Evolutionary conservation across 164 flowering plant species (phyloP).

Genomic region (Nymphaea colorata): DNA sequence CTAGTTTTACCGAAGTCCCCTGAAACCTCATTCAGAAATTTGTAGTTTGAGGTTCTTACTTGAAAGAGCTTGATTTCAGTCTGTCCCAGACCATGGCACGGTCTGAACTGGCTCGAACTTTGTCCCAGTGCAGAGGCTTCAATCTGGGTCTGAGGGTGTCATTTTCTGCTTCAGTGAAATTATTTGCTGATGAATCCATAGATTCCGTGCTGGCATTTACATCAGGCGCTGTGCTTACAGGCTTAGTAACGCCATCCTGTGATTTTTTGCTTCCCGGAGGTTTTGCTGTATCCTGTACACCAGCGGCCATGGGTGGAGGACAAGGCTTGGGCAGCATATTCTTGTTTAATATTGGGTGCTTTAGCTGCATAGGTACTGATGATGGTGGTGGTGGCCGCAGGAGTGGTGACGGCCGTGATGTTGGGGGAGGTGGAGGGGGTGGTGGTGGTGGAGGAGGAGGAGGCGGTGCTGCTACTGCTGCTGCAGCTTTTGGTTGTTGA

Average conservation of each 20-base stretch:
- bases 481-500: neutral
- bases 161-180: constrained; percentile 27
- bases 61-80: constrained; percentile 88
- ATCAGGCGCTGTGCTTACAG: neutral
- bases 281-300: constrained; percentile 10
- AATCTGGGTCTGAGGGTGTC: constrained; percentile 50
- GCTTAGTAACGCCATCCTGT: constrained; percentile 12
- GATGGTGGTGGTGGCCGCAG: constrained; percentile 22
- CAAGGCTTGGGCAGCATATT: constrained; percentile 10
- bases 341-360: neutral
- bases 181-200: constrained; percentile 19
- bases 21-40: neutral
- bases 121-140: constrained; percentile 98
- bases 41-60: constrained; percentile 40
- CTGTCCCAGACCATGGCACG: constrained; percentile 97
- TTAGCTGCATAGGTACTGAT: constrained; percentile 15
- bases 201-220: neutral
- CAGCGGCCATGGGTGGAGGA: constrained; percentile 13
- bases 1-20: no score
- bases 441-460: constrained; percentile 35
- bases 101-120: constrained; percentile 88
- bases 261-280: constrained; percentile 8
- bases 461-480: constrained; percentile 14
- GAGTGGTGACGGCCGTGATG: constrained; percentile 20
- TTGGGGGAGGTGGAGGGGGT: constrained; percentile 23